Percentiles rank a stretch among this genome's conserved stretches.
These are phyloP conservation scores for Clavulina sp. DNA, from an alignment of 768 basidiomycete species.

Conservation along the genomic window DNA sequence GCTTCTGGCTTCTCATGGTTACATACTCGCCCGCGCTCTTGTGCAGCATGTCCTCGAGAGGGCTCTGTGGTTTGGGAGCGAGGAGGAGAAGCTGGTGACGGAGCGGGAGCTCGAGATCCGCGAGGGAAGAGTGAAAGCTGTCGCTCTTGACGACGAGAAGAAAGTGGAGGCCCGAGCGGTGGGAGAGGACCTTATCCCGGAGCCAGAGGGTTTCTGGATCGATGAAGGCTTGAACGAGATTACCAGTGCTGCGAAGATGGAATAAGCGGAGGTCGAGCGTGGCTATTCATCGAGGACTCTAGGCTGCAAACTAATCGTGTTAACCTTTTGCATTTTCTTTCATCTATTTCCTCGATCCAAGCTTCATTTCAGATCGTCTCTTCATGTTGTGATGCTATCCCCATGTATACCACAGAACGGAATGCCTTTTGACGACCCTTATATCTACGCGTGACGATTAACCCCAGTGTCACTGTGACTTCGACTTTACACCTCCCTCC, in stretches of 20 bases:
- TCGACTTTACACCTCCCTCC: too few relatives aligned
- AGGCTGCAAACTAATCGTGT: background rate
- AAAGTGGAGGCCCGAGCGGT: conserved; percentile 8
- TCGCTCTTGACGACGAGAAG: conserved; percentile 2
- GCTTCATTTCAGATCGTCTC: background rate
- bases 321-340: background rate
- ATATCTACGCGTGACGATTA: too few relatives aligned
- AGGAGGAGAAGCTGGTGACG: conserved; percentile 43
- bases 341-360: background rate
- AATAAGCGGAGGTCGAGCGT: conserved; percentile 14
- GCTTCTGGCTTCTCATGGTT: conserved; percentile 75
- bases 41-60: conserved; percentile 57
- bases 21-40: conserved; percentile 41
- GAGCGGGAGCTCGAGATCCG: conserved; percentile 38
- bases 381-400: background rate
- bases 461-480: too few relatives aligned
- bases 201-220: conserved; percentile 36
- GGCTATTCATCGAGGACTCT: background rate
- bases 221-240: conserved; percentile 65
- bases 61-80: conserved; percentile 58
- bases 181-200: conserved; percentile 13
- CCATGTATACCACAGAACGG: background rate
- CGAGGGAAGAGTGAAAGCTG: conserved; percentile 22
- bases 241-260: conserved; percentile 43
- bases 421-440: background rate